Conservation (phyloP, 768 basidiomycete species). For the Lactarius psammicola region DNA sequence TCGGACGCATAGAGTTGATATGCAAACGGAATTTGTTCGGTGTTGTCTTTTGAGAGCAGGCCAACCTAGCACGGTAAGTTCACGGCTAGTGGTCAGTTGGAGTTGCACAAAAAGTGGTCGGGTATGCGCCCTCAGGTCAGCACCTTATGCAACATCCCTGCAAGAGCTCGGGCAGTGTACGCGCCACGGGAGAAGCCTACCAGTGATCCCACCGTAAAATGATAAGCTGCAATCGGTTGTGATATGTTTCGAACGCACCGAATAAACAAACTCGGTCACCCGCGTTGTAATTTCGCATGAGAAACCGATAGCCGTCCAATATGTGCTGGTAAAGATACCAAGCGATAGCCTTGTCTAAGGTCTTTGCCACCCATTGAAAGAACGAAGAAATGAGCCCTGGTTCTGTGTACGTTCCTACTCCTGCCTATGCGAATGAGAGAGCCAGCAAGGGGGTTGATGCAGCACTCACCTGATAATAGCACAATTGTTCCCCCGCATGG, state of each 20-base stretch:
- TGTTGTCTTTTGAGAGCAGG: constrained; percentile 63
- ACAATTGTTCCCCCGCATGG: constrained; percentile 36
- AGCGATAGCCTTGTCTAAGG: constrained; percentile 66
- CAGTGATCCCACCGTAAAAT: constrained; percentile 2
- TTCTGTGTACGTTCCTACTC: constrained; percentile 37
- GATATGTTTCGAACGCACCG: constrained; percentile 41
- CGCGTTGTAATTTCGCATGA: constrained; percentile 69
- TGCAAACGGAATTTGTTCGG: constrained; percentile 69
- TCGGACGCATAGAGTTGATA: constrained; percentile 65
- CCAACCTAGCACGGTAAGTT: constrained; percentile 50
- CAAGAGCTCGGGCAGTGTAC: constrained; percentile 68
- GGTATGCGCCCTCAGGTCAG: background rate
- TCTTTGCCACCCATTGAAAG: constrained; percentile 52
- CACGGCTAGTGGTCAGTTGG: background rate
- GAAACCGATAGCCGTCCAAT: constrained; percentile 68
- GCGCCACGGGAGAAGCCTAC: constrained; percentile 75
- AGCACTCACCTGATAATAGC: constrained; percentile 64
- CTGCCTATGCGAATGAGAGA: background rate
- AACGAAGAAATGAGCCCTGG: constrained; percentile 64
- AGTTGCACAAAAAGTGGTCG: background rate
- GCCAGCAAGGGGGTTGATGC: background rate
- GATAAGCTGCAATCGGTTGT: background rate
- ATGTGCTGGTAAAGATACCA: constrained; percentile 75
- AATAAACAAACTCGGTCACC: constrained; percentile 77
- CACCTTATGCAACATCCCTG: constrained; percentile 66